A percentile compares a stretch with the other conserved stretches of the same genome.
Conservation (phyloP, 176 grass and related monocot species). For the Juncus effusus region DNA sequence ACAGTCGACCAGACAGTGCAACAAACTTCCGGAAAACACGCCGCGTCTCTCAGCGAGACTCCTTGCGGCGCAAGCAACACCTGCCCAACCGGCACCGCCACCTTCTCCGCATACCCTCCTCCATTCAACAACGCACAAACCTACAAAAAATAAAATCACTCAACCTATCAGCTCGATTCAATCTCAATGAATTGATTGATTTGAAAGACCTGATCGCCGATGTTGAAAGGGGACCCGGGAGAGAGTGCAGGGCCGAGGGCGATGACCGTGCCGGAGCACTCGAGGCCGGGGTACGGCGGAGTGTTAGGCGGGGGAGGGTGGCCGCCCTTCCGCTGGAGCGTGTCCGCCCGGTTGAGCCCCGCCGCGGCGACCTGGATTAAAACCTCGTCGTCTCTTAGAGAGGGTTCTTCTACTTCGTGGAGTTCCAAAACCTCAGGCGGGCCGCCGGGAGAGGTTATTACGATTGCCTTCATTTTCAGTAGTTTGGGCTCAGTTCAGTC, state of each 20-base stretch:
- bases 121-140: slow-evolving; percentile 64
- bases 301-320: slow-evolving; percentile 51
- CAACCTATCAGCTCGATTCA: no score
- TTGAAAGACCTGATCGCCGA: slow-evolving; percentile 50
- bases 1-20: slow-evolving; percentile 92
- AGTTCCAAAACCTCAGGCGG: slow-evolving; percentile 56
- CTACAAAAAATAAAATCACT: slow-evolving; percentile 20
- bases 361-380: slow-evolving; percentile 57
- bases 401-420: slow-evolving; percentile 55
- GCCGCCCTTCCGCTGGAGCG: slow-evolving; percentile 53
- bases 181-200: no score
- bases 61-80: slow-evolving; percentile 60
- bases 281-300: slow-evolving; percentile 64
- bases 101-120: slow-evolving; percentile 85
- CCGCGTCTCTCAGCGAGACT: slow-evolving; percentile 62
- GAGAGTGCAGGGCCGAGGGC: slow-evolving; percentile 35
- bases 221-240: slow-evolving; percentile 37
- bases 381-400: slow-evolving; percentile 51
- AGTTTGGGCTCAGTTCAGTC: background rate
- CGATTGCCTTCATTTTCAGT: slow-evolving; percentile 62
- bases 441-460: slow-evolving; percentile 55
- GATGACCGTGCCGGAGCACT: slow-evolving; percentile 79
- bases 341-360: slow-evolving; percentile 75
- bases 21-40: slow-evolving; percentile 63
- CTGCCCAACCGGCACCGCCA: slow-evolving; percentile 65